Conservation (phyloP, 495 filamentous ascomycete species). For the Trichoderma erinaceum region DNA sequence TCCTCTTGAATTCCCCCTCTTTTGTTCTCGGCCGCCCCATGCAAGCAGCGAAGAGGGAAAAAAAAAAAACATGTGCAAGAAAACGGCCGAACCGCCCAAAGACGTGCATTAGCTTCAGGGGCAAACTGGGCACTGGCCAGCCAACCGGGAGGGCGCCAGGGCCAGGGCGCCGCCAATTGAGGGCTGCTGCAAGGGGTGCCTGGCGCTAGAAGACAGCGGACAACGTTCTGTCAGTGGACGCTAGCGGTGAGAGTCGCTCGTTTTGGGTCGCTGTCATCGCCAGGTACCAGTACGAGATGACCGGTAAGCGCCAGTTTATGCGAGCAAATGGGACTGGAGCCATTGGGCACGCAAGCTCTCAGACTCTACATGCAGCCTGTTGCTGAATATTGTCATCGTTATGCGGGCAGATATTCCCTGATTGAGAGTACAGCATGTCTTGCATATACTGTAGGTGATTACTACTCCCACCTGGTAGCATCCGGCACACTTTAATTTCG, state of each 20-base stretch:
- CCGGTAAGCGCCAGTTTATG: too few species aligned
- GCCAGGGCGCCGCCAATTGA: background rate
- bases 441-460: too few species aligned
- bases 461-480: too few species aligned
- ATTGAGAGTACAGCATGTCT: too few species aligned
- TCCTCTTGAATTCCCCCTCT: background rate
- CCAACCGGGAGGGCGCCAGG: conserved; percentile 1
- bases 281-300: too few species aligned
- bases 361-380: too few species aligned
- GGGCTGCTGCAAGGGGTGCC: background rate
- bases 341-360: too few species aligned
- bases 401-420: too few species aligned
- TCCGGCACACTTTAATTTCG: too few species aligned
- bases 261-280: too few species aligned
- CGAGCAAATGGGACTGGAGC: too few species aligned
- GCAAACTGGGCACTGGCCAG: background rate
- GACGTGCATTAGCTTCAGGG: conserved; percentile 14
- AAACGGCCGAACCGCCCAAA: conserved; percentile 5
- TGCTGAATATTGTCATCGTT: too few species aligned
- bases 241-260: conserved; percentile 4
- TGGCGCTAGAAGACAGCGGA: conserved; percentile 3
- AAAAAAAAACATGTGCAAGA: background rate
- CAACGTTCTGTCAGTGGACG: background rate
- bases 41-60: background rate
- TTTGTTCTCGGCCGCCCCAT: background rate